Evolutionary conservation across 148 eudicot genomes (phyloP).

Genomic region (Polygonum maritimum): DNA sequence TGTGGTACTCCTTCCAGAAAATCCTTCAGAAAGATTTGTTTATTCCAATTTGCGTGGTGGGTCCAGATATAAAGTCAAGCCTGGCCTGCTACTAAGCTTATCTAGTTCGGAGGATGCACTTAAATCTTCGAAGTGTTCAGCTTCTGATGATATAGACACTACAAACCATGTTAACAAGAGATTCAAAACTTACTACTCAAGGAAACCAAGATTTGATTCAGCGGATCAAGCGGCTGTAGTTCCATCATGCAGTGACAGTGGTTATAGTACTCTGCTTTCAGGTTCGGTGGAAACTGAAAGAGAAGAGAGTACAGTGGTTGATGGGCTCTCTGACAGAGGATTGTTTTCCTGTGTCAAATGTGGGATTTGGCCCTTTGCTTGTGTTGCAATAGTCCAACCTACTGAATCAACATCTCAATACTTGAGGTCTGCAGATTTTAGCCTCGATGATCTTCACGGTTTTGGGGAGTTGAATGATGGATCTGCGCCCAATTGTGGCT

Average conservation of each 20-base stretch:
- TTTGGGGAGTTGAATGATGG: conserved; percentile 25
- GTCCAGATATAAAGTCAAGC: conserved; percentile 30
- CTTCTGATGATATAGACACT: conserved; percentile 24
- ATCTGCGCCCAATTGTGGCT: conserved; percentile 23
- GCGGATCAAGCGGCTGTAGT: conserved; percentile 10
- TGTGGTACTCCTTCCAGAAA: conserved; percentile 74
- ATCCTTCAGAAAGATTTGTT: conserved; percentile 44
- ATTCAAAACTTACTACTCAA: conserved; percentile 27
- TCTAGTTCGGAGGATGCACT: conserved; percentile 33
- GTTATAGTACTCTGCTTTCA: conserved; percentile 15
- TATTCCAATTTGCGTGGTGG: conserved; percentile 44
- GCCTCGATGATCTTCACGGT: conserved; percentile 39
- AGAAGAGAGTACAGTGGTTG: conserved; percentile 32
- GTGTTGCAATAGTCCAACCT: conserved; percentile 86
- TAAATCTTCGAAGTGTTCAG: conserved; percentile 29
- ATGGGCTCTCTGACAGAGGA: conserved; percentile 48
- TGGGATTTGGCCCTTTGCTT: conserved; percentile 91
- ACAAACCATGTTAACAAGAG: conserved; percentile 43
- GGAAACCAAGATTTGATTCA: conserved; percentile 38
- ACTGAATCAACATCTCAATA: conserved; percentile 62
- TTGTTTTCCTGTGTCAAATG: conserved; percentile 94
- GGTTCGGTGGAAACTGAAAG: conserved; percentile 22
- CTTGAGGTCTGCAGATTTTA: conserved; percentile 72
- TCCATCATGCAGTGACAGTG: conserved; percentile 14
- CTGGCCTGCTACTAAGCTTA: conserved; percentile 37